A percentile compares a stretch with the other conserved stretches of the same genome.
phyloP scores from a whole-genome alignment of 352 stramenopile genomes.

The Phytophthora sp. region DNA sequence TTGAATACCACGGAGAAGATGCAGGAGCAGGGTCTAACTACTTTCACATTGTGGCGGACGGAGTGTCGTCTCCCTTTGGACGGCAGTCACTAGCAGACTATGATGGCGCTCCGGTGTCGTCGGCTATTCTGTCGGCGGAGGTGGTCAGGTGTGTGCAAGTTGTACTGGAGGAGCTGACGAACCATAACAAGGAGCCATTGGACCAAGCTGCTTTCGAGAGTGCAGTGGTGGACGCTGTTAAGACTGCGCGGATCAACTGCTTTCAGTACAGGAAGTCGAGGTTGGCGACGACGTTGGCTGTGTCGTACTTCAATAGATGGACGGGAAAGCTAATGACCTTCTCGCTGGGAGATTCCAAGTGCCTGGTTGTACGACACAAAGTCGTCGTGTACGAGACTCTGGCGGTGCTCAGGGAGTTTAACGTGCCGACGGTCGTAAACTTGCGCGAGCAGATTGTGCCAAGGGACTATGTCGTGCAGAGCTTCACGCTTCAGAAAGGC shows the following conservation, averaged over 20 bases:
- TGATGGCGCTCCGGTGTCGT: conserved; percentile 52
- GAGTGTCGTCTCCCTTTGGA: conserved; percentile 69
- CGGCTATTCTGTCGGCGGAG: conserved; percentile 55
- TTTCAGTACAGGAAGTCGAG: conserved; percentile 62
- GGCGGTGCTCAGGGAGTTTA: conserved; percentile 77
- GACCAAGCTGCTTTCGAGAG: conserved; percentile 51
- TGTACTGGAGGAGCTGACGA: conserved; percentile 63
- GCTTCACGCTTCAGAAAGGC: conserved; percentile 50
- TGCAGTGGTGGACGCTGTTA: conserved; percentile 59
- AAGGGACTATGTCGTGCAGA: conserved; percentile 77
- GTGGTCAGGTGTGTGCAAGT: conserved; percentile 59
- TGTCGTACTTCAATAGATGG: conserved; percentile 81
- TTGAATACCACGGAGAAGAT: conserved; percentile 78
- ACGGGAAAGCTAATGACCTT: conserved; percentile 66
- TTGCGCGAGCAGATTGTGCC: conserved; percentile 48
- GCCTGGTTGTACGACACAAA: conserved; percentile 56
- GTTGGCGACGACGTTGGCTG: conserved; percentile 69
- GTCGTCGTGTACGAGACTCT: conserved; percentile 70
- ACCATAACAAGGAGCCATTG: conserved; percentile 49
- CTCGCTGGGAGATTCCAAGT: conserved; percentile 83
- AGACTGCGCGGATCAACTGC: conserved; percentile 62
- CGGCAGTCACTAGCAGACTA: conserved; percentile 31
- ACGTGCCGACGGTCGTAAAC: conserved; percentile 81
- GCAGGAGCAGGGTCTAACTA: conserved; percentile 54
- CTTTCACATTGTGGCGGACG: conserved; percentile 84